Evolutionary conservation across 176 grass and related monocot species (phyloP).

Genomic region (Aegilops tauschii): DNA sequence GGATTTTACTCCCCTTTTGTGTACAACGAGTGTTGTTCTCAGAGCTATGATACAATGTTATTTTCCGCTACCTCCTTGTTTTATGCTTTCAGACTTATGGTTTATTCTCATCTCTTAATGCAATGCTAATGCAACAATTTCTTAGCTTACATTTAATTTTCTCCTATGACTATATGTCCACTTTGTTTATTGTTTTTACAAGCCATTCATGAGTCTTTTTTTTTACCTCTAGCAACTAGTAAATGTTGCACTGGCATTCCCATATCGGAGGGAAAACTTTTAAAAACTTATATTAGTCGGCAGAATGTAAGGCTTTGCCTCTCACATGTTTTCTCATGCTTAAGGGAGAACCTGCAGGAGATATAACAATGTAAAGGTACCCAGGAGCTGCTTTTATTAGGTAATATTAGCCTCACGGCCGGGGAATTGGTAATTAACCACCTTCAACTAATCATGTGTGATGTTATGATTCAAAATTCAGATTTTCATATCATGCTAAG

Average conservation of each 20-base stretch:
- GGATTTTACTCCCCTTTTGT: not conserved
- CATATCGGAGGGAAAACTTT: not conserved
- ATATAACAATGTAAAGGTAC: not conserved
- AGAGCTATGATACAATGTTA: too few species aligned
- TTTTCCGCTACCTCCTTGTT: too few species aligned
- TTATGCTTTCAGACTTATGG: not conserved
- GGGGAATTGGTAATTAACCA: not conserved
- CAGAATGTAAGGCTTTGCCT: not conserved
- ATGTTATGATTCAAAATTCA: not conserved
- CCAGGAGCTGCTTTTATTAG: not conserved
- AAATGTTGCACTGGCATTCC: not conserved
- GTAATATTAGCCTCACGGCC: not conserved
- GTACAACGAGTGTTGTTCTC: not conserved
- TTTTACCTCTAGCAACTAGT: not conserved
- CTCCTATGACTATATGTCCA: too few species aligned
- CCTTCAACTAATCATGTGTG: not conserved
- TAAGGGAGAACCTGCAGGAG: not conserved
- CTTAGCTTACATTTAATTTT: not conserved
- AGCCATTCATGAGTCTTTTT: not conserved
- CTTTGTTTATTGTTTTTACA: not conserved
- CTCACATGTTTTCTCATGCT: not conserved
- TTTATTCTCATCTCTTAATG: not conserved
- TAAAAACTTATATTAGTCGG: not conserved
- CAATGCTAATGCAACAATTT: not conserved
- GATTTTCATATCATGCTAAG: not conserved